These are phyloP conservation scores for Globisporangium cystogenes DNA, from an alignment of 352 stramenopile genomes.

Conservation along the genomic window DNA sequence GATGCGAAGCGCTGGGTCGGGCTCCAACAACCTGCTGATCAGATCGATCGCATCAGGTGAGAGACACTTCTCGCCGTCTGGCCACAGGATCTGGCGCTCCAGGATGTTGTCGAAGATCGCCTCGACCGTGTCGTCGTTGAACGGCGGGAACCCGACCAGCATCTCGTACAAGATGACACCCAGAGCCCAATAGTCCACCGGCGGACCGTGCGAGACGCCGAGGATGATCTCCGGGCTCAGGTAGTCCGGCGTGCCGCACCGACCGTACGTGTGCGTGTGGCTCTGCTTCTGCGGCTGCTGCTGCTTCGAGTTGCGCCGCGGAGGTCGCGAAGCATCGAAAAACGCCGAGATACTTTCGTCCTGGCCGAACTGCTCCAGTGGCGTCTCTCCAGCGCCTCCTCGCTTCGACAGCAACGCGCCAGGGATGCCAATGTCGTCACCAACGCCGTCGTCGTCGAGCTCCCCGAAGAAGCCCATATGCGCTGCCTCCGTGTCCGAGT, in stretches of 20 bases:
- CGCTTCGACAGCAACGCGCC: background rate
- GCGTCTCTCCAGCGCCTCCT: slow-evolving; percentile 3
- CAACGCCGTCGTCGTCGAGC: slow-evolving; percentile 10
- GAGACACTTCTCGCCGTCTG: slow-evolving; percentile 83
- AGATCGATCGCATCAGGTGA: slow-evolving; percentile 77
- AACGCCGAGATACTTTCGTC: slow-evolving; percentile 19
- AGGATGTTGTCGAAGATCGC: slow-evolving; percentile 87
- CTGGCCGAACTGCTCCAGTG: slow-evolving; percentile 15
- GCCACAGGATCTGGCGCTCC: slow-evolving; percentile 80
- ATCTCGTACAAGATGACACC: slow-evolving; percentile 91
- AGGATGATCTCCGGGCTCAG: slow-evolving; percentile 87
- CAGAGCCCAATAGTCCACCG: slow-evolving; percentile 87
- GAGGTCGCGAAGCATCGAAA: slow-evolving; percentile 13
- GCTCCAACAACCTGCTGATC: slow-evolving; percentile 76
- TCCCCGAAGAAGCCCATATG: slow-evolving; percentile 15
- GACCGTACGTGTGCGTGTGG: slow-evolving; percentile 54
- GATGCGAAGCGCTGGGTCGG: slow-evolving; percentile 55
- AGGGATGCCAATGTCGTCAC: slow-evolving; percentile 1
- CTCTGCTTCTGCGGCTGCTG: slow-evolving; percentile 48
- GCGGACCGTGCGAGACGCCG: slow-evolving; percentile 52
- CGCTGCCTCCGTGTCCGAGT: slow-evolving; percentile 26
- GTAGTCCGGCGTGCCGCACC: slow-evolving; percentile 86
- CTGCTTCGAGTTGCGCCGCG: slow-evolving; percentile 10
- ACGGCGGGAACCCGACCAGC: slow-evolving; percentile 84
- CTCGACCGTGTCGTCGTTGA: slow-evolving; percentile 88